A percentile compares a stretch with the other conserved stretches of the same genome.
Evolutionary conservation across 73 alveolate species (phyloP).

Genomic region (Paramecium sonneborni): DNA sequence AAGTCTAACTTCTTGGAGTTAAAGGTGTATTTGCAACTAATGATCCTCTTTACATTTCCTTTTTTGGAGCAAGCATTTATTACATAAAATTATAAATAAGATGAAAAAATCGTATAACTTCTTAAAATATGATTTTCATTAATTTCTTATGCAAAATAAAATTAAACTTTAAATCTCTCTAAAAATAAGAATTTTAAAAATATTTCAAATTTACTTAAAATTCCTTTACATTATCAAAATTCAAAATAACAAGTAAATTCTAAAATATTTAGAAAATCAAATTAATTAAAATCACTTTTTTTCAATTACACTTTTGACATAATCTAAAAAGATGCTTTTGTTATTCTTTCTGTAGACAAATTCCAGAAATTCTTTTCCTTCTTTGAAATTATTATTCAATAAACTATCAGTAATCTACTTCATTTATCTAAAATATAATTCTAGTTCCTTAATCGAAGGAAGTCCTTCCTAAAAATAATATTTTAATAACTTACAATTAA

Average conservation of each 20-base stretch:
- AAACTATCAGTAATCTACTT: slow-evolving; percentile 4
- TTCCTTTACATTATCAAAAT: too few relatives aligned
- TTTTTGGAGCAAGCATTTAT: slow-evolving; percentile 12
- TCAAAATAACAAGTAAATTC: neutral
- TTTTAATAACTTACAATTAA: neutral
- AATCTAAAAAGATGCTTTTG: slow-evolving; percentile 30
- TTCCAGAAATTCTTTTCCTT: slow-evolving; percentile 35
- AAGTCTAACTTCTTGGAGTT: slow-evolving; percentile 20
- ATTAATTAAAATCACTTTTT: neutral
- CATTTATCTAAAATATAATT: slow-evolving; percentile 5
- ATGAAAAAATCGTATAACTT: neutral
- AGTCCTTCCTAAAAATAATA: slow-evolving; percentile 28
- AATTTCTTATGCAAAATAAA: too few relatives aligned
- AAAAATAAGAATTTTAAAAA: too few relatives aligned
- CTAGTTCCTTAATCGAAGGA: slow-evolving; percentile 48
- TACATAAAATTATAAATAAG: neutral
- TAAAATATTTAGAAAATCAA: neutral
- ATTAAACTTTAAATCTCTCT: too few relatives aligned
- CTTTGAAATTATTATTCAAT: neutral
- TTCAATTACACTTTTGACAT: slow-evolving; percentile 19
- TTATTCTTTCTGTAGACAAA: slow-evolving; percentile 47
- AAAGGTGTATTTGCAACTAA: neutral
- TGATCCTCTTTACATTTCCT: neutral
- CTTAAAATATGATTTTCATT: too few relatives aligned
- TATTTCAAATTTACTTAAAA: too few relatives aligned